A percentile compares a stretch with the other conserved stretches of the same genome.
Conservation (phyloP, 1,284 basidiomycete species). For the Apiotrichum domesticum region DNA sequence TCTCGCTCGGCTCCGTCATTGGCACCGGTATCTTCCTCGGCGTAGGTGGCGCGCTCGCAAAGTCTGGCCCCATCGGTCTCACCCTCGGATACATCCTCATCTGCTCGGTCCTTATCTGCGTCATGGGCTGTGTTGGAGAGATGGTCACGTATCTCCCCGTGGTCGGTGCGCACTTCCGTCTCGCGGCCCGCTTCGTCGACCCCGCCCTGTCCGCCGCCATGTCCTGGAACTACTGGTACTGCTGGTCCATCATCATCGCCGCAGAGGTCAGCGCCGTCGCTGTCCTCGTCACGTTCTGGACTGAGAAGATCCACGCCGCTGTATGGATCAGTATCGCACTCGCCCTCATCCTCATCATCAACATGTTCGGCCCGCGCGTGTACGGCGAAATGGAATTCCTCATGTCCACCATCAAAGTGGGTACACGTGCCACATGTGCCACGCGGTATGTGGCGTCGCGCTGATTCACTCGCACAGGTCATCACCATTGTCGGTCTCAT, state of each 20-base stretch:
- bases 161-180: conserved; percentile 66
- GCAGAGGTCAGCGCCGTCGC: conserved; percentile 72
- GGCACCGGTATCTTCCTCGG: conserved; percentile 9
- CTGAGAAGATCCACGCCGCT: conserved; percentile 6
- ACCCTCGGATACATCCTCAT: conserved; percentile 26
- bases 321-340: conserved; percentile 29
- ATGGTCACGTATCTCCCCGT: conserved; percentile 49
- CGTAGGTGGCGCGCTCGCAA: conserved; percentile 3
- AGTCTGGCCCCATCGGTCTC: conserved; percentile 46
- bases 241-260: conserved; percentile 61
- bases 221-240: conserved; percentile 80
- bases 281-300: conserved; percentile 70
- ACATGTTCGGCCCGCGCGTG: conserved; percentile 24
- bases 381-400: conserved; percentile 47
- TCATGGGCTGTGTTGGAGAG: conserved; percentile 50
- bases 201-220: conserved; percentile 67
- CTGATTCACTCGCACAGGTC: conserved; percentile 29
- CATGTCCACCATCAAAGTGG: conserved; percentile 60
- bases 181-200: conserved; percentile 57
- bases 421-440: no score
- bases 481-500: conserved; percentile 58
- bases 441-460: no score
- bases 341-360: conserved; percentile 48
- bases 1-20: conserved; percentile 24
- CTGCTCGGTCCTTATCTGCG: conserved; percentile 42